Base-by-base conservation (phyloP, 805 yeast species). In the Yamadazyma ubonensis region DNA sequence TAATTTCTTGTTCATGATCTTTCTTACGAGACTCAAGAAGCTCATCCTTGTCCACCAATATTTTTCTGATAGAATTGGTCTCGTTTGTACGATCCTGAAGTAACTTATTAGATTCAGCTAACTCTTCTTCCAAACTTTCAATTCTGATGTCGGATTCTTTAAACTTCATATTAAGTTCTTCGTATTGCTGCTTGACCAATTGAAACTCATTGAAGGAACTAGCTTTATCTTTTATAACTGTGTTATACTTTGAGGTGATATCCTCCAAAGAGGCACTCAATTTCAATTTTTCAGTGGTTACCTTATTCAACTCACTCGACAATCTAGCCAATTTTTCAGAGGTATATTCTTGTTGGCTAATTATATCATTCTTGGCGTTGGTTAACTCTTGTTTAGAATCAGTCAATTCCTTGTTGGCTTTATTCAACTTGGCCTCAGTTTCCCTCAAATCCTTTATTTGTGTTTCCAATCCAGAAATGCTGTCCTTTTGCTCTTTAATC, bases 41-140 rank as follows among this genome's bases (percentile, higher is more conserved):
- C 32, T 78, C 80, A 51, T 89, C 91, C 5, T 77, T 72, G 32
- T 87, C 96, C 33, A 77, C 59, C 20, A 90, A 54, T 27, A 87
- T 58, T 43, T 85, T 68, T 50, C 95, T 73, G 61, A 89, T 76
- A 0, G 87, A 79, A 1, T 81, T 69, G 0, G 87, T 73, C 60
- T 91, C 98, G 36, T 90, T 70, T 0, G 86, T 79, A 44, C 95
- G 76, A 53, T 89, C 96, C 53, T 83, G 93, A 2, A 90, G 61
- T 59, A 81, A 69, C 22, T 77, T 74, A 40, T 87, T 75, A 4
- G 86, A 68, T 42, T 90, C 97, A 8, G 75, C 67, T n/a, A 91
- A 63, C 54, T 90, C 96, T 41, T 88, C 96, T 49, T 86, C 89
- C 20, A 90, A 57, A 2, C 79, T 75, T 41, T 85, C 89, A 16